Evolutionary conservation across 208 protist genomes (phyloP), one percentile per base, ranked within the genome.

Genomic region (Crithidia mellificae): DNA sequence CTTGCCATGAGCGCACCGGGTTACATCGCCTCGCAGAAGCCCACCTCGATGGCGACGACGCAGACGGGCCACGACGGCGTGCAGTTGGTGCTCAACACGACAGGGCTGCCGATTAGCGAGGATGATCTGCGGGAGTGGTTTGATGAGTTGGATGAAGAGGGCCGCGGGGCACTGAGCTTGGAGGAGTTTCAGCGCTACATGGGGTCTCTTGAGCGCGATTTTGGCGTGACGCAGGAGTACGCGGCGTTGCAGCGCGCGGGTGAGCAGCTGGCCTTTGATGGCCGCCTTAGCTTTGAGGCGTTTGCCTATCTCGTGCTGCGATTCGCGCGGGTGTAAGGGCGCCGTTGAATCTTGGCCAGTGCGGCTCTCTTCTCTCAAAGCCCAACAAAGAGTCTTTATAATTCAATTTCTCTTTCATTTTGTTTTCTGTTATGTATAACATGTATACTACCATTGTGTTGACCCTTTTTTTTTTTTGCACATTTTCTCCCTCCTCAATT

Each of bases 281-380:
- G 78, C n/a, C 56, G 66, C 12, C 71, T 93, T 19, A 78, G 72
- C 57, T 93, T 88, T 63, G 87, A 93, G 44, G 84, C 83, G 25
- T 93, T 93, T 68, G 81, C 87, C n/a, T 93, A 84, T 68, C 58
- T 93, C 57, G 78, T 90, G 8, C 66, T 87, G 38, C 81, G 87
- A 27, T 93, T 93, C 54, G 66, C 64, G 12, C 69, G 74, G 14
- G 68, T 75, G 7, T 90, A 79, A 73, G 19, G 50, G n/a, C 43
- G n/a, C n/a, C n/a, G n/a, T n/a, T n/a, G n/a, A n/a, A n/a, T n/a
- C n/a, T n/a, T n/a, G n/a, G n/a, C n/a, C n/a, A n/a, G n/a, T n/a
- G n/a, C n/a, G n/a, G n/a, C n/a, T n/a, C n/a, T n/a, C n/a, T n/a
- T n/a, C n/a, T n/a, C n/a, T n/a, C n/a, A n/a, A n/a, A n/a, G n/a